Percentiles rank a stretch among this genome's conserved stretches.
Evolutionary conservation across 441 rosid species (phyloP).

Genomic region (Erodium chrysanthum): DNA sequence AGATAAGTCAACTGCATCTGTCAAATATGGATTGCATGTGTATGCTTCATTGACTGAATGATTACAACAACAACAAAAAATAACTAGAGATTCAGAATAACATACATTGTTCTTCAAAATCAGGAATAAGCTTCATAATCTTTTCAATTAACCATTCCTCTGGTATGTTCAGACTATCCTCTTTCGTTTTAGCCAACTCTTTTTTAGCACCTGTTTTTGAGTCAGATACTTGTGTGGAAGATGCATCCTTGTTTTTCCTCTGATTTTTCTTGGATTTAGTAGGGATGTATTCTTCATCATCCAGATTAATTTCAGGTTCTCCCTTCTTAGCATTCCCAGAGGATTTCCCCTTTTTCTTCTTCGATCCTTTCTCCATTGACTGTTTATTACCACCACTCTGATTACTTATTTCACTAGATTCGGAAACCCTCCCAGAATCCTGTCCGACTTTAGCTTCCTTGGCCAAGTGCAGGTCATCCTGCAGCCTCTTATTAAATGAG

Average conservation of each 20-base stretch:
- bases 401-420: slow-evolving; percentile 36
- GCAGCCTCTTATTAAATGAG: slow-evolving; percentile 27
- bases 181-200: slow-evolving; percentile 45
- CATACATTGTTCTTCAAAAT: slow-evolving; percentile 67
- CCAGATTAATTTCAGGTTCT: slow-evolving; percentile 40
- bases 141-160: slow-evolving; percentile 69
- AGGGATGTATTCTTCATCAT: slow-evolving; percentile 51
- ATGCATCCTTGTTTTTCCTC: slow-evolving; percentile 63
- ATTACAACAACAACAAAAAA: slow-evolving; percentile 11
- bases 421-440: slow-evolving; percentile 39
- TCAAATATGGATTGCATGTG: slow-evolving; percentile 17
- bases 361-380: slow-evolving; percentile 52
- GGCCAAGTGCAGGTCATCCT: slow-evolving; percentile 28
- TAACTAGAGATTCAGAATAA: slow-evolving; percentile 8
- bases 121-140: slow-evolving; percentile 49
- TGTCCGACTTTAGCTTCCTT: slow-evolving; percentile 40
- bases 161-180: slow-evolving; percentile 49
- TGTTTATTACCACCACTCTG: slow-evolving; percentile 34
- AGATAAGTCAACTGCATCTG: slow-evolving; percentile 21
- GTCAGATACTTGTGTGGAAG: slow-evolving; percentile 44
- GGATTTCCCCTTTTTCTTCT: slow-evolving; percentile 76
- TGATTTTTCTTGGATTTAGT: slow-evolving; percentile 77
- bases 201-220: slow-evolving; percentile 57
- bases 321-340: slow-evolving; percentile 37
- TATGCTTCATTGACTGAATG: slow-evolving; percentile 10